Percentiles rank a stretch among this genome's conserved stretches.
Conservation (phyloP, 805 yeast species). For the Candida nonsorbophila region DNA sequence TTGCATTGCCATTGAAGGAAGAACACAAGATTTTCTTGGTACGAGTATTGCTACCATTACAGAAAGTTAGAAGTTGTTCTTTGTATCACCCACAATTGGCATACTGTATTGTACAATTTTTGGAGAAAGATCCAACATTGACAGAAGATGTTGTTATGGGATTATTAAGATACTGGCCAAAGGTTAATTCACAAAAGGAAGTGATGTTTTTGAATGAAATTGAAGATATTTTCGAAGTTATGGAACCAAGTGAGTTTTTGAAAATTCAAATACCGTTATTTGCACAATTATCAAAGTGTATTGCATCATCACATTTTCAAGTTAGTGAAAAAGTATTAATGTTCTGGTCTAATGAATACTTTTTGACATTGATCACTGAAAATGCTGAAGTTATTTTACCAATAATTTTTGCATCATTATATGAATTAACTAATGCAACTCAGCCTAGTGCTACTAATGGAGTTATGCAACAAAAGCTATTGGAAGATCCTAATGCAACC, state of each 20-base stretch:
- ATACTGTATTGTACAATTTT: slow-evolving; percentile 92
- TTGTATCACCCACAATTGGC: slow-evolving; percentile 96
- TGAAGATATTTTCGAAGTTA: slow-evolving; percentile 94
- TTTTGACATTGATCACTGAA: slow-evolving; percentile 83
- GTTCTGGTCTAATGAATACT: slow-evolving; percentile 93
- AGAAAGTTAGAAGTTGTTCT: slow-evolving; percentile 83
- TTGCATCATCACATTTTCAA: slow-evolving; percentile 93
- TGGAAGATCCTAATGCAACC: slow-evolving; percentile 31
- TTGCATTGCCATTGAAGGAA: slow-evolving; percentile 94
- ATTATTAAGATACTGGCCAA: slow-evolving; percentile 92
- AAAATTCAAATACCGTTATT: slow-evolving; percentile 90
- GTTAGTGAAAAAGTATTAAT: slow-evolving; percentile 92
- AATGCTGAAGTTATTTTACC: slow-evolving; percentile 91
- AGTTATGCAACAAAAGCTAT: slow-evolving; percentile 29
- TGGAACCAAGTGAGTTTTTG: slow-evolving; percentile 88
- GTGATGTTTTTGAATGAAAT: slow-evolving; percentile 93
- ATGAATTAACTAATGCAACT: slow-evolving; percentile 64
- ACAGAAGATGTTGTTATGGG: slow-evolving; percentile 98
- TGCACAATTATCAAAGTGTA: slow-evolving; percentile 91
- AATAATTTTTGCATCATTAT: slow-evolving; percentile 82
- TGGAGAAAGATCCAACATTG: slow-evolving; percentile 87
- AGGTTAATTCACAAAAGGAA: slow-evolving; percentile 89
- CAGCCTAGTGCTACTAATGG: slow-evolving; percentile 42
- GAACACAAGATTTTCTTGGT: slow-evolving; percentile 91
- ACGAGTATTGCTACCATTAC: slow-evolving; percentile 84